Base-by-base conservation (phyloP, 768 basidiomycete genomes). In the Collybia sp. region DNA sequence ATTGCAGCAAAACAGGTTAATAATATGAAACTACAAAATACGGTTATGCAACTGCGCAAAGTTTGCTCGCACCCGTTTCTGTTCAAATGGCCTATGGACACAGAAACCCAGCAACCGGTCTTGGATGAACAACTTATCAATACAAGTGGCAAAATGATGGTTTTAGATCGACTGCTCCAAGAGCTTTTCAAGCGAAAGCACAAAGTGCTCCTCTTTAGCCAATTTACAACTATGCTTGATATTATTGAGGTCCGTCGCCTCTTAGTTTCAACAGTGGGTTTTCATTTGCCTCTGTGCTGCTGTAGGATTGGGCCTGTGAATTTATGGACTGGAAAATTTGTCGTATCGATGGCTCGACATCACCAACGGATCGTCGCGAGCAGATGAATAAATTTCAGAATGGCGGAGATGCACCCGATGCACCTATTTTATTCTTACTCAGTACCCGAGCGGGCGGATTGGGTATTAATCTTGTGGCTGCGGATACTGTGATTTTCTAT, bases 11-110 rank as follows among this genome's bases (percentile, higher is more conserved):
- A 84, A 59, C 79, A 86, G 40, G 82, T 95, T 33, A 93, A 93
- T 64, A 93, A 92, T 60, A 86, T 93, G 88, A 83, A 82, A 43
- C 75, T 99, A 12, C 93, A 97, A 61, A 99, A 98, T 58, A 79
- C 83, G 10, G 83, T 97, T 47, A 98, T 99, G 95, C 95, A 98
- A 61, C 75, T 97, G 4, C 88, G 95, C 45, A 97, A 98, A 74
- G 89, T 93, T 1, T 92, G 91, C 69, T 93, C 88, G 12, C 93
- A 97, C 64, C 93, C 94, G 0, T 88, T 88, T 70, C 66, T 93
- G 5, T 94, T 95, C 59, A 83, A 89, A 53, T 90, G 89, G 87
- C 86, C 89, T 0, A 55, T 72, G 37, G 82, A 91, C 54, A 71
- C 76, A 1, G 55, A 68, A 5, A 88, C 85, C 1, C 70, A 69